A percentile compares a stretch with the other conserved stretches of the same genome.
Evolutionary conservation across 352 stramenopile species (phyloP).

Genomic region (Pythium scleroteichum): DNA sequence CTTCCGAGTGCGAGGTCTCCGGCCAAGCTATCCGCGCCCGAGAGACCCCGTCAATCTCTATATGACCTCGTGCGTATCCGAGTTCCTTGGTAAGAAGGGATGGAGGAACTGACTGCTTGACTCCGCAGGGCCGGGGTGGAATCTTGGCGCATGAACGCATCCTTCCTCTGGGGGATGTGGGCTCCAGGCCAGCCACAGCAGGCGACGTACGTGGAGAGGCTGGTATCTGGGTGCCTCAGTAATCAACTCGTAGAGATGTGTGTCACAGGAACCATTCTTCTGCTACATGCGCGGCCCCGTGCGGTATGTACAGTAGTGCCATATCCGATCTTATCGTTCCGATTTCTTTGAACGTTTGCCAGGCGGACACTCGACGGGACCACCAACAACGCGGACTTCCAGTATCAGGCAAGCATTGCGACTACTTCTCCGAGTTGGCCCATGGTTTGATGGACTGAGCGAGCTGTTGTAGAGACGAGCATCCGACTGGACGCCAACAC

Average conservation of each 20-base stretch:
- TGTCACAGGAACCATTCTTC: constrained; percentile 31
- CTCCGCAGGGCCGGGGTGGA: constrained; percentile 8
- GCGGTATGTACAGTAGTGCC: constrained; percentile 32
- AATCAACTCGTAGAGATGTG: no score
- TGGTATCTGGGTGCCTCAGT: background rate
- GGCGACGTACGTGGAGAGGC: constrained; percentile 26
- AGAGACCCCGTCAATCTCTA: constrained; percentile 13
- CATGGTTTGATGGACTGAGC: background rate
- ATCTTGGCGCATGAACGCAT: constrained; percentile 10
- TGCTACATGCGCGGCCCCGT: constrained; percentile 47
- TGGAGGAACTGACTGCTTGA: background rate
- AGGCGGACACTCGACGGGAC: constrained; percentile 7
- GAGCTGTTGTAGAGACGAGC: constrained; percentile 13
- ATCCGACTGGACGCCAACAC: constrained; percentile 13
- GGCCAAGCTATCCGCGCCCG: background rate
- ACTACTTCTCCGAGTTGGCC: no score
- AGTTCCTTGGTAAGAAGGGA: no score
- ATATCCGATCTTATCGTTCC: background rate
- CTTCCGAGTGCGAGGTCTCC: constrained; percentile 11
- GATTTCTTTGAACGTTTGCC: background rate
- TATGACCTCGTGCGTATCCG: constrained; percentile 27
- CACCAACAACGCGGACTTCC: constrained; percentile 17
- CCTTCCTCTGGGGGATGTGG: constrained; percentile 26
- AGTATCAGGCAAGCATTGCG: constrained; percentile 4
- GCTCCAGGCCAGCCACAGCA: constrained; percentile 30